Evolutionary conservation across 2,329 filamentous ascomycete species (phyloP).

Genomic region (Xylariaceae sp.): DNA sequence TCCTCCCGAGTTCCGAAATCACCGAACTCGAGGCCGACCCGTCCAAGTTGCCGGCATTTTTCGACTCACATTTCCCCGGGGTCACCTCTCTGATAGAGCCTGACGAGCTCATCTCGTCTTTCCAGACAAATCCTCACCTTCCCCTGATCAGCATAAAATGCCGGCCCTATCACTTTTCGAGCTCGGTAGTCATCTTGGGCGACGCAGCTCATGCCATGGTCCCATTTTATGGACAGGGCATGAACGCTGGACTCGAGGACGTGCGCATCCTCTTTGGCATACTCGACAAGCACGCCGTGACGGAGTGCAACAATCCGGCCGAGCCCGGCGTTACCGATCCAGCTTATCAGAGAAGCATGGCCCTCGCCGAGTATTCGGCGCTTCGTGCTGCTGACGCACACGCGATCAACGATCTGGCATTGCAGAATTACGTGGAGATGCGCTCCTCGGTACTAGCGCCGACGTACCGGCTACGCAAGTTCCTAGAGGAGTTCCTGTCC

Average conservation of each 20-base stretch:
- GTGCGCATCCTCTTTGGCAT: conserved; percentile 80
- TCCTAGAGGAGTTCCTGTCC: conserved; percentile 75
- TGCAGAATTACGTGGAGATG: conserved; percentile 94
- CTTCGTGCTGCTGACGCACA: conserved; percentile 71
- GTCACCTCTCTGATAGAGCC: conserved; percentile 66
- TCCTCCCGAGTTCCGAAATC: conserved; percentile 69
- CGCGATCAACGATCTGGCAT: conserved; percentile 85
- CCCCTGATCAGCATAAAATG: conserved; percentile 93
- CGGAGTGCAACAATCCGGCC: conserved; percentile 35
- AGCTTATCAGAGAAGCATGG: conserved; percentile 54
- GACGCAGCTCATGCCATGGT: conserved; percentile 98
- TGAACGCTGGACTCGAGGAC: conserved; percentile 95
- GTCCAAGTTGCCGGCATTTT: conserved; percentile 59
- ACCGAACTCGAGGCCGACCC: conserved; percentile 57
- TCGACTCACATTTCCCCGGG: conserved; percentile 78
- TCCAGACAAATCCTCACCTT: conserved; percentile 75
- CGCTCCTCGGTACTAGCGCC: conserved; percentile 72
- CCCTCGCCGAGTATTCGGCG: conserved; percentile 67
- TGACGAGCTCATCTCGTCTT: conserved; percentile 63
- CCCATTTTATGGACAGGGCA: conserved; percentile 95
- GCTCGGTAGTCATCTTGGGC: conserved; percentile 75
- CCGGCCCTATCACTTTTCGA: conserved; percentile 72
- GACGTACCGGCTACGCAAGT: conserved; percentile 74
- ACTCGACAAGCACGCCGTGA: conserved; percentile 59
- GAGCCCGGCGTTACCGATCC: conserved; percentile 35